These are phyloP conservation scores for Suaeda aralocaspica DNA, from an alignment of 148 eudicot genomes.

Conservation along the genomic window DNA sequence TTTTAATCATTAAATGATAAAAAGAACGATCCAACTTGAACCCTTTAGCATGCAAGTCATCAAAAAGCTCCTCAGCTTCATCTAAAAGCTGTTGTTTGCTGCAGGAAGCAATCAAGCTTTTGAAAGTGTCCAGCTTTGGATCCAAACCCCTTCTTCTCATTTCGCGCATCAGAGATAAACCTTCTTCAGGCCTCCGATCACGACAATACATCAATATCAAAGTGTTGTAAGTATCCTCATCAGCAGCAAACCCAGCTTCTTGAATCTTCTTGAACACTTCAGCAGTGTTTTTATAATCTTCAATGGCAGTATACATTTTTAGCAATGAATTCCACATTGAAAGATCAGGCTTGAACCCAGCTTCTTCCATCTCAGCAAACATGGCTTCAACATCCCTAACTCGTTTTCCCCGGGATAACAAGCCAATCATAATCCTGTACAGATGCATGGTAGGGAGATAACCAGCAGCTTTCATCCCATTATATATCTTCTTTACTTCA, in stretches of 20 bases:
- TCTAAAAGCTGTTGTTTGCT: conserved; percentile 62
- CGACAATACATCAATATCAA: conserved; percentile 86
- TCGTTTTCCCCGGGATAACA: conserved; percentile 68
- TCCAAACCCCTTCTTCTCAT: conserved; percentile 61
- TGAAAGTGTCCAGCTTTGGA: conserved; percentile 66
- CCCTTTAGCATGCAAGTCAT: conserved; percentile 57
- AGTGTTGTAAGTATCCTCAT: conserved; percentile 81
- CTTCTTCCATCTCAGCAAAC: conserved; percentile 86
- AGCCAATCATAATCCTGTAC: conserved; percentile 76
- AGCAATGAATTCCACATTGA: conserved; percentile 75
- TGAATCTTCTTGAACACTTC: conserved; percentile 65
- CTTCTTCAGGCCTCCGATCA: conserved; percentile 87
- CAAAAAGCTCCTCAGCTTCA: conserved; percentile 80
- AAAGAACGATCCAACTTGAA: conserved; percentile 77
- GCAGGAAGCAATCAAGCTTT: conserved; percentile 82
- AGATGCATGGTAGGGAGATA: conserved; percentile 95
- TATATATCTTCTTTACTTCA: conserved; percentile 93
- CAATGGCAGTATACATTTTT: conserved; percentile 70
- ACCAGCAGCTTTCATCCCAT: conserved; percentile 96
- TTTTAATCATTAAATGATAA: conserved; percentile 92
- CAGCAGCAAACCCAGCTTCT: conserved; percentile 60
- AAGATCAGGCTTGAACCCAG: conserved; percentile 86
- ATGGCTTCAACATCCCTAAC: conserved; percentile 85
- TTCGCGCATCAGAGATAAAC: conserved; percentile 58
- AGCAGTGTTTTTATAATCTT: conserved; percentile 66